phyloP scores from a whole-genome alignment of 495 filamentous ascomycete genomes.

The Hyaloscypha finlandica region DNA sequence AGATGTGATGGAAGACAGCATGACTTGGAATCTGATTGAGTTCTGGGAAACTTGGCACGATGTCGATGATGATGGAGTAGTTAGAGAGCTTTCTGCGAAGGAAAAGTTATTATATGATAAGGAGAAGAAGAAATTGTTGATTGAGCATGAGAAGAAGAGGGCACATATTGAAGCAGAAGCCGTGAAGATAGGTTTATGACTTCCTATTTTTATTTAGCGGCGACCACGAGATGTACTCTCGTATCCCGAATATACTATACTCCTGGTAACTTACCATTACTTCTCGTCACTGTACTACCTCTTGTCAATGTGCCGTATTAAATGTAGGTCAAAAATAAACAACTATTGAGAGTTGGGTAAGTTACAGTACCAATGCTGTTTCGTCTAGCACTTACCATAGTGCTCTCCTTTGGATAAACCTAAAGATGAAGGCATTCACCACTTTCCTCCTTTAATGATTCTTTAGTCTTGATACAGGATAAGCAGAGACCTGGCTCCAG shows the following conservation, averaged over 20 bases:
- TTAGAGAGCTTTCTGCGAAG: constrained; percentile 22
- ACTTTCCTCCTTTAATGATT: too few relatives aligned
- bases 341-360: not conserved
- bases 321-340: not conserved
- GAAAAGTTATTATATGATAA: constrained; percentile 22
- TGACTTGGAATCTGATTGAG: constrained; percentile 28
- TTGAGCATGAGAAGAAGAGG: constrained; percentile 23
- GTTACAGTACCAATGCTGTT: too few relatives aligned
- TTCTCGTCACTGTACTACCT: not conserved
- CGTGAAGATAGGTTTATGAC: constrained; percentile 23
- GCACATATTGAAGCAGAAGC: constrained; percentile 23
- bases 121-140: constrained; percentile 14
- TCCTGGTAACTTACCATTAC: not conserved
- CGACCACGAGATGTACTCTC: constrained; percentile 14
- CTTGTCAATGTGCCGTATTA: not conserved
- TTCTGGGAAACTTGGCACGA: constrained; percentile 18
- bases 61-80: constrained; percentile 18
- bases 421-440: too few relatives aligned
- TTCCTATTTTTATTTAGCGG: constrained; percentile 13
- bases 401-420: too few relatives aligned
- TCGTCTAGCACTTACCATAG: too few relatives aligned
- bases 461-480: too few relatives aligned
- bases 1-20: constrained; percentile 23
- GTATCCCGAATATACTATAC: constrained; percentile 18
- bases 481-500: too few relatives aligned